Percentiles rank a stretch among this genome's conserved stretches.
phyloP scores from a whole-genome alignment of 2,329 filamentous ascomycete species.

The Fusarium scirpi region DNA sequence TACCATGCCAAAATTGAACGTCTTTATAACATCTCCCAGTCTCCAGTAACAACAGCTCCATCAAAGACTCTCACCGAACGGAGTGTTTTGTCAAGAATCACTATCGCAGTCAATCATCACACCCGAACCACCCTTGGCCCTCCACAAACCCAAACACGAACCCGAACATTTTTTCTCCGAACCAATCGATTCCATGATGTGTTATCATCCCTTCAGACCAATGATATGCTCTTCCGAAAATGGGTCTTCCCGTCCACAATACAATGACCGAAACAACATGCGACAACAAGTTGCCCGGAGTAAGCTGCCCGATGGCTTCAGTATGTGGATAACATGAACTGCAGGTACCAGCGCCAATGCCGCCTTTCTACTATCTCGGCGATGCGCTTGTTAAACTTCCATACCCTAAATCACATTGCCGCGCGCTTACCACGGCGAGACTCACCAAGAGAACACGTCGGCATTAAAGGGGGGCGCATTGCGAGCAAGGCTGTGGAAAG shows the following conservation, averaged over 20 bases:
- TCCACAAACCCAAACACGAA: neutral
- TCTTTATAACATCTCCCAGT: neutral
- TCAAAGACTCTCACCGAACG: neutral
- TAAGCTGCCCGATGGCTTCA: neutral
- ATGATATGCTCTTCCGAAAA: neutral
- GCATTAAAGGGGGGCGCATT: neutral
- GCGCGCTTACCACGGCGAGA: neutral
- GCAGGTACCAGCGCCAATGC: neutral
- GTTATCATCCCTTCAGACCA: neutral
- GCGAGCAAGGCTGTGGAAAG: neutral
- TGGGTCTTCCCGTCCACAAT: neutral
- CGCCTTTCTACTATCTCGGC: neutral
- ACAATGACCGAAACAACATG: rapidly evolving
- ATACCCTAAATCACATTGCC: neutral
- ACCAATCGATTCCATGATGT: neutral
- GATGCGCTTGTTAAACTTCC: neutral
- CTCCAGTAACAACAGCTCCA: too few species aligned
- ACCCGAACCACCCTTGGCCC: neutral
- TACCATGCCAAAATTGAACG: neutral
- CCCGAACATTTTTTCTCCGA: neutral
- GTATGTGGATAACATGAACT: neutral
- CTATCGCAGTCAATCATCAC: neutral
- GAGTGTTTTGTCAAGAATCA: neutral
- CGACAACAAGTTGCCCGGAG: neutral
- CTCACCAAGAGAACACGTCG: neutral